Conservation (phyloP, 495 filamentous ascomycete species). For the Aspergillus sclerotiicarbonarius region DNA sequence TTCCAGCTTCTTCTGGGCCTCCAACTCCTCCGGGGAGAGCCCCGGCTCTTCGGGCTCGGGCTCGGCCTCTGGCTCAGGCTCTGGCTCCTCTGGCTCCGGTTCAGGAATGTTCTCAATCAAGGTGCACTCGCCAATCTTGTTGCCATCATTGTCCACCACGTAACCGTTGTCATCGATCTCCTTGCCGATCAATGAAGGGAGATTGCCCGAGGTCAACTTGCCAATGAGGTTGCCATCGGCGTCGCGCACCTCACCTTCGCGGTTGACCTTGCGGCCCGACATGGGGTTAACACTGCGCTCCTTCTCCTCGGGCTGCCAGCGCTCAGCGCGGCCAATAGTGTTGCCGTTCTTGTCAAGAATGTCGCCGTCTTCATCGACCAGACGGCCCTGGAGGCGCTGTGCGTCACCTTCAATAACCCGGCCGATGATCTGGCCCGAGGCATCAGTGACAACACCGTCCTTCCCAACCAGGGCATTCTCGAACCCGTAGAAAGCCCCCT, state of each 20-base stretch:
- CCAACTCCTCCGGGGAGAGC: slow-evolving; percentile 46
- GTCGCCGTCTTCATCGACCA: slow-evolving; percentile 81
- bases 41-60: slow-evolving; percentile 16
- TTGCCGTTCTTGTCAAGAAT: slow-evolving; percentile 82
- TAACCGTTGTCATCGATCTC: slow-evolving; percentile 84
- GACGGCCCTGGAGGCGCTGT: slow-evolving; percentile 68
- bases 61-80: slow-evolving; percentile 30
- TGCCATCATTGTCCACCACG: slow-evolving; percentile 79
- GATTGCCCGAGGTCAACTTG: slow-evolving; percentile 71
- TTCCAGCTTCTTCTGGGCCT: slow-evolving; percentile 57
- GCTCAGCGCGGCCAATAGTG: slow-evolving; percentile 73
- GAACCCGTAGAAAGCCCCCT: slow-evolving; percentile 78
- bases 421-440: slow-evolving; percentile 66
- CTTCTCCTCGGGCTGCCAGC: slow-evolving; percentile 77
- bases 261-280: slow-evolving; percentile 74
- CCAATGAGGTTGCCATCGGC: slow-evolving; percentile 79
- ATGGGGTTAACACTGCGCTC: slow-evolving; percentile 65
- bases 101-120: slow-evolving; percentile 72
- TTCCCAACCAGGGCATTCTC: slow-evolving; percentile 69
- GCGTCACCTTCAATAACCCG: slow-evolving; percentile 70
- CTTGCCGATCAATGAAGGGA: slow-evolving; percentile 68
- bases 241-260: slow-evolving; percentile 79
- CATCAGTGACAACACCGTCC: slow-evolving; percentile 67
- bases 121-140: slow-evolving; percentile 75
- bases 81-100: slow-evolving; percentile 27